These are phyloP conservation scores for Populus hybrid DNA, from an alignment of 441 rosid species.

Conservation along the genomic window DNA sequence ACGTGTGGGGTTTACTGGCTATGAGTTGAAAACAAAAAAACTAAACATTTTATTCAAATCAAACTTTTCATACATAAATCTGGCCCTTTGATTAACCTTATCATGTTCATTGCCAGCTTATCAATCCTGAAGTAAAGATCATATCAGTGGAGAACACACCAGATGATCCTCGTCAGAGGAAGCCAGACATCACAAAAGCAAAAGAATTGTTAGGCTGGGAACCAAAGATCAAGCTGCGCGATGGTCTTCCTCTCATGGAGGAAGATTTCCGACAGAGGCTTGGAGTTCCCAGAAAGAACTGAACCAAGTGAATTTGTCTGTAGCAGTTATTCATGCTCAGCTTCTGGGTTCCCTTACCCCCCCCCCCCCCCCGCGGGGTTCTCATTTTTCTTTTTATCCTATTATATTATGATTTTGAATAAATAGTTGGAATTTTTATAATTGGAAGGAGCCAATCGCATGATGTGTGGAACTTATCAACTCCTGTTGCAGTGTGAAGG, in stretches of 20 bases:
- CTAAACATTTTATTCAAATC: too few relatives aligned
- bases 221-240: slow-evolving; percentile 78
- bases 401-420: neutral
- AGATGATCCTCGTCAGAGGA: slow-evolving; percentile 93
- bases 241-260: slow-evolving; percentile 96
- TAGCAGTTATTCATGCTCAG: neutral
- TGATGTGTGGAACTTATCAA: neutral
- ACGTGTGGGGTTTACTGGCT: neutral
- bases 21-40: neutral
- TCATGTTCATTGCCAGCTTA: slow-evolving; percentile 43
- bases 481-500: neutral
- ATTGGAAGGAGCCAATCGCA: neutral
- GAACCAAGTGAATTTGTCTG: neutral
- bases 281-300: slow-evolving; percentile 44
- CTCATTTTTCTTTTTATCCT: neutral
- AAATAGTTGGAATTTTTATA: neutral
- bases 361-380: neutral
- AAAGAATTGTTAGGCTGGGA: slow-evolving; percentile 89
- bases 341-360: too few relatives aligned
- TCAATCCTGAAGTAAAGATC: slow-evolving; percentile 73
- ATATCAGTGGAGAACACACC: slow-evolving; percentile 86
- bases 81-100: neutral
- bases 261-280: slow-evolving; percentile 85
- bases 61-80: neutral
- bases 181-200: slow-evolving; percentile 85